phyloP scores from a whole-genome alignment of 371 early-diverging fungal genomes.

The Mortierella sp. region DNA sequence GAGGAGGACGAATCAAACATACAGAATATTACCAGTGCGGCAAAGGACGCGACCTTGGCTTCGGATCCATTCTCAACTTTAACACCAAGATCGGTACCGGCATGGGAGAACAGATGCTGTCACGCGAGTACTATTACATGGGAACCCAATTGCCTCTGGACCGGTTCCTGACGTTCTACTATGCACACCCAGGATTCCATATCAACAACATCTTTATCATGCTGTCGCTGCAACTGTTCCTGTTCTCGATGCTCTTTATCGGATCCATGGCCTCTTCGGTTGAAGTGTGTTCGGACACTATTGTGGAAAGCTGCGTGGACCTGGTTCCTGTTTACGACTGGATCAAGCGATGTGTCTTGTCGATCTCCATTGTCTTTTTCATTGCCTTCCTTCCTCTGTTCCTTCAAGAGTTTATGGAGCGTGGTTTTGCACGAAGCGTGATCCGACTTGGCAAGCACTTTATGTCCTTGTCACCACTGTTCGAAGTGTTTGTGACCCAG shows the following conservation, averaged over 20 bases:
- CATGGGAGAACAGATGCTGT: conserved; percentile 94
- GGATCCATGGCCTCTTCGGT: conserved; percentile 77
- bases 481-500: conserved; percentile 92
- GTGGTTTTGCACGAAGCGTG: conserved; percentile 80
- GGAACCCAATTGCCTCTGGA: conserved; percentile 87
- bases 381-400: conserved; percentile 89
- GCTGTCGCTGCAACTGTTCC: conserved; percentile 86
- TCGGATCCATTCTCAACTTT: conserved; percentile 90
- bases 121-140: conserved; percentile 91
- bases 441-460: conserved; percentile 85
- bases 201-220: conserved; percentile 92
- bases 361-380: conserved; percentile 82
- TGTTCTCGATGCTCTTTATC: conserved; percentile 80
- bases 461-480: conserved; percentile 84
- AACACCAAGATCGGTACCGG: conserved; percentile 93
- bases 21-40: conserved; percentile 94
- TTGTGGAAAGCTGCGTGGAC: conserved; percentile 77
- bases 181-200: conserved; percentile 92
- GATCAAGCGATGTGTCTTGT: conserved; percentile 84
- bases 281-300: conserved; percentile 55
- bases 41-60: conserved; percentile 93
- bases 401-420: conserved; percentile 87
- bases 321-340: conserved; percentile 82
- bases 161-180: conserved; percentile 89
- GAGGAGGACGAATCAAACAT: conserved; percentile 92